phyloP scores from a whole-genome alignment of 805 yeast genomes.

The Zygotorulaspora danielsina region DNA sequence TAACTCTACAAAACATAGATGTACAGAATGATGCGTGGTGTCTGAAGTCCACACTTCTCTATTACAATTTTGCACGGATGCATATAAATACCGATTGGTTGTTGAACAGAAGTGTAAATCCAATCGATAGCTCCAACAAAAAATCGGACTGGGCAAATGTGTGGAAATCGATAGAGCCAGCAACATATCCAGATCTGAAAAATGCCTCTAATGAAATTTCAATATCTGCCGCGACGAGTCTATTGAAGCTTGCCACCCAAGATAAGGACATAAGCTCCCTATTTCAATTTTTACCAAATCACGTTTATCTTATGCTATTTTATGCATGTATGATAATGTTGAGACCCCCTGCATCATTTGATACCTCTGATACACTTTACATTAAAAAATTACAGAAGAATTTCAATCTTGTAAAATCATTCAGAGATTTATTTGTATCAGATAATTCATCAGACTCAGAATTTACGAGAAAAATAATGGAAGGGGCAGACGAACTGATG shows the following conservation, averaged over 20 bases:
- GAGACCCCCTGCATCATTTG: conserved; percentile 41
- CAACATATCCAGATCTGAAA: conserved; percentile 4
- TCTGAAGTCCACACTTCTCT: conserved; percentile 62
- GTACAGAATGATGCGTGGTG: conserved; percentile 53
- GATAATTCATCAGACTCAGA: conserved; percentile 51
- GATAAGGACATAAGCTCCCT: conserved; percentile 56
- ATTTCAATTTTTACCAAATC: conserved; percentile 63
- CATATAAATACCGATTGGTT: conserved; percentile 48
- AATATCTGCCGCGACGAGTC: conserved; percentile 57
- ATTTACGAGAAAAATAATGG: conserved; percentile 45
- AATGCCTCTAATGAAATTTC: conserved; percentile 43
- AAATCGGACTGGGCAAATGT: conserved; percentile 11
- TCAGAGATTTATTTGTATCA: conserved; percentile 41
- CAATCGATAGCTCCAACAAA: conserved; percentile 1
- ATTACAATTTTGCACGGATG: conserved; percentile 72
- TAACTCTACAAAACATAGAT: conserved; percentile 55
- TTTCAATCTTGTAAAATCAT: conserved; percentile 41
- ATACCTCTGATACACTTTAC: conserved; percentile 22
- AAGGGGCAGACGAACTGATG: conserved; percentile 26
- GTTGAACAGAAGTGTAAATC: conserved; percentile 12
- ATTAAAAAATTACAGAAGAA: conserved; percentile 36
- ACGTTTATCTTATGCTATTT: conserved; percentile 65
- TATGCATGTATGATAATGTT: conserved; percentile 58
- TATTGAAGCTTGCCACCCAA: conserved; percentile 52
- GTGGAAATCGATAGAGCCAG: conserved; percentile 8